phyloP scores from a whole-genome alignment of 257 asterid species.

The Solanum chiquidenum region DNA sequence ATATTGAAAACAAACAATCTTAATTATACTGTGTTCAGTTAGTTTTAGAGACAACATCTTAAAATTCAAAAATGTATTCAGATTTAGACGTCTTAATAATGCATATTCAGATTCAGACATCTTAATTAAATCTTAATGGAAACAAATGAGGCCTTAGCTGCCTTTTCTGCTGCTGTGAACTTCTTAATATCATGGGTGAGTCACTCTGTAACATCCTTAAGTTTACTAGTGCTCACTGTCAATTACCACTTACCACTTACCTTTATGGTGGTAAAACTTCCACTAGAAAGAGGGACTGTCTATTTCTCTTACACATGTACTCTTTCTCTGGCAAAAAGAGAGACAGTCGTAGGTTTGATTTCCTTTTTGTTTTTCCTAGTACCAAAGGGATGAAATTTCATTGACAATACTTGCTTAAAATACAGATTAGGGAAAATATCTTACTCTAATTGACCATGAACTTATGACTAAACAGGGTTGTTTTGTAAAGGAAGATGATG shows the following conservation, averaged over 20 bases:
- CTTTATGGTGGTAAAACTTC: not conserved
- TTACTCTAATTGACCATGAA: not conserved
- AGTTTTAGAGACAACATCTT: not conserved
- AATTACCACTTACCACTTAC: not conserved
- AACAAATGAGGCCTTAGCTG: not conserved
- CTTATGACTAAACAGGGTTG: not conserved
- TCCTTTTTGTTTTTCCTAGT: not conserved
- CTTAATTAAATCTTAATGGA: not conserved
- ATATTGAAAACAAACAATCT: not conserved
- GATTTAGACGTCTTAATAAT: not conserved
- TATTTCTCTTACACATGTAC: not conserved
- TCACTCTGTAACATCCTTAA: not conserved
- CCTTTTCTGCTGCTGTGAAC: not conserved
- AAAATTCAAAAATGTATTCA: not conserved
- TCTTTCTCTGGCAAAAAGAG: not conserved
- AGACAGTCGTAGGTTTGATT: not conserved
- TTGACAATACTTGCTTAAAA: not conserved
- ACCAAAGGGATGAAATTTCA: not conserved
- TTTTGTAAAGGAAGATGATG: not conserved
- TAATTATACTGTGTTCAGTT: not conserved
- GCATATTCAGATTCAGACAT: not conserved
- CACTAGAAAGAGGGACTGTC: not conserved
- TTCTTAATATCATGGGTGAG: not conserved
- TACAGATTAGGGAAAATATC: not conserved
- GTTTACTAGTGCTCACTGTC: not conserved